Evolutionary conservation across 495 filamentous ascomycete genomes (phyloP), one percentile per base, ranked within the genome.

Genomic region (Eremomyces bilateralis): DNA sequence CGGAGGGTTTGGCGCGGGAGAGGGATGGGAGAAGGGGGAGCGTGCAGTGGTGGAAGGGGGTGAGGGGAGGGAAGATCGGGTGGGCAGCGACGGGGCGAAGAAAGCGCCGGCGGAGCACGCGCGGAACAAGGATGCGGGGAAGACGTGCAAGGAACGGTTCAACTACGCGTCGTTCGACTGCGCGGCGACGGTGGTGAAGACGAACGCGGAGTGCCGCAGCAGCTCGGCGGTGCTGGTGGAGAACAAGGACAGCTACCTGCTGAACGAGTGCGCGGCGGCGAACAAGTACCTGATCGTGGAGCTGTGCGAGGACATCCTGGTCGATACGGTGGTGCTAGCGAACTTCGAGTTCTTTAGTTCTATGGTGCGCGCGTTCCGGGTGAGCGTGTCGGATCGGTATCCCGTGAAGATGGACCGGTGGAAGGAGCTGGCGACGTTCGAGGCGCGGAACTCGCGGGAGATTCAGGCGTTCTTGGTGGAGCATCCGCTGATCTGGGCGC

Each of bases 341-440:
- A 97, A 95, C 53, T 97, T 85, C 51, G 88, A 93, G 53, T 97
- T 97, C 60, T 97, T 97, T 58, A 91, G 80, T 34, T 90, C 80
- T 41, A 94, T 92, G 63, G 80, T 95, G 47, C 76, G 80, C 35
- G 76, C 69, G 15, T 91, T 97, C 51, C 64, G 78, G 15, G 71
- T 95, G 35, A 82, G 76, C 47, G 83, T 93, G 16, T 80, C 82
- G 21, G 88, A 94, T 53, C 70, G 79, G 21, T 94, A 94, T 52
- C 88, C 88, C 2, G 76, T 85, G 20, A 93, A 93, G 52, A 49
- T 69, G 31, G 84, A 90, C 29, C 82, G 84, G 43, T 97, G 88
- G 88, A 79, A 76, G 39, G 72, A 80, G 25, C 52, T 95, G 21
- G 88, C 82, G 1, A 77, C 73, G 2, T 95, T 80, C 47, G 76